Percentiles rank a stretch among this genome's conserved stretches.
Conservation (phyloP, 345 rosid species). For the Garcia nutans region DNA sequence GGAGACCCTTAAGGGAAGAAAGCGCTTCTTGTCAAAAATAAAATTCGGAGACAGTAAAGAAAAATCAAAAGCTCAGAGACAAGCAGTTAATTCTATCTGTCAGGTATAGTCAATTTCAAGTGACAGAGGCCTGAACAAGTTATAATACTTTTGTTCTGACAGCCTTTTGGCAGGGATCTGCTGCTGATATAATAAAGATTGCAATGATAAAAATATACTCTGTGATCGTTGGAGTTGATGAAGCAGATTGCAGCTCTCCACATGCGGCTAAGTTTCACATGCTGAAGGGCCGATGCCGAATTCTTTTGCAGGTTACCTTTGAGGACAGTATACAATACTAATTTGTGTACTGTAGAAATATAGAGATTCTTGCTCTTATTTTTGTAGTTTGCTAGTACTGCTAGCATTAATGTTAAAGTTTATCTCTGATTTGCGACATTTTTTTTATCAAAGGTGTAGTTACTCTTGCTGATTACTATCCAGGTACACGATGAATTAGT, state of each 20-base stretch:
- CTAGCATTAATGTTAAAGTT: neutral
- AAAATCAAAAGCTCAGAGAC: slow-evolving; percentile 92
- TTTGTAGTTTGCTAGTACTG: neutral
- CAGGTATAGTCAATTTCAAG: slow-evolving; percentile 53
- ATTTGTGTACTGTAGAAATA: neutral
- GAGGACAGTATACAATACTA: neutral
- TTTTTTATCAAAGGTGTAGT: neutral
- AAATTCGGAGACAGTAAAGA: slow-evolving; percentile 76
- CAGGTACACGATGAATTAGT: slow-evolving; percentile 96
- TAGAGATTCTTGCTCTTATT: slow-evolving; percentile 4
- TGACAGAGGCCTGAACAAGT: neutral
- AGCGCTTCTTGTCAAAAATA: slow-evolving; percentile 90
- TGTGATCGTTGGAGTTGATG: slow-evolving; percentile 46
- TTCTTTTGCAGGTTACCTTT: slow-evolving; percentile 74
- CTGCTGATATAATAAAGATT: slow-evolving; percentile 94
- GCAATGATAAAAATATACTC: slow-evolving; percentile 82
- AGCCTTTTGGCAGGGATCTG: slow-evolving; percentile 68
- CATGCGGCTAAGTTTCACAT: slow-evolving; percentile 46
- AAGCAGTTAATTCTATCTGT: slow-evolving; percentile 95
- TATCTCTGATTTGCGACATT: slow-evolving; percentile 1
- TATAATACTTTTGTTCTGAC: slow-evolving; percentile 17
- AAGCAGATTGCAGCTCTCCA: slow-evolving; percentile 40
- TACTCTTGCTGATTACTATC: slow-evolving; percentile 7
- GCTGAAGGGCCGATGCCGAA: slow-evolving; percentile 74
- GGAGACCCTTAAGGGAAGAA: slow-evolving; percentile 88